Evolutionary conservation across 352 stramenopile species (phyloP).

Genomic region (Thalassiosira mediterranea): DNA sequence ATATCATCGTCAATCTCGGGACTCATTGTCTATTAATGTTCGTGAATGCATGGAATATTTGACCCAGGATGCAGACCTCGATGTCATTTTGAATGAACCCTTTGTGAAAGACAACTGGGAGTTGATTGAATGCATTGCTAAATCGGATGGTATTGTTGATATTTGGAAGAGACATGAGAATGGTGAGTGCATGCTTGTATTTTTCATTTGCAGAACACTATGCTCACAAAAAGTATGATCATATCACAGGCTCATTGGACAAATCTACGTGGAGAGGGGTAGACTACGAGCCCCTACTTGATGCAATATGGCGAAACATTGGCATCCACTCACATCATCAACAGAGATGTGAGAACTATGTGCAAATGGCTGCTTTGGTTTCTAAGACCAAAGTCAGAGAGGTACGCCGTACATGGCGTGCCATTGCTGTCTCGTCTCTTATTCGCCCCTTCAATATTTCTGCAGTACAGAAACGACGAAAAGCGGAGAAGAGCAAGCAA

Average conservation of each 20-base stretch:
- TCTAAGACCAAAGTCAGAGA: constrained; percentile 15
- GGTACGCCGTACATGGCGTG: constrained; percentile 10
- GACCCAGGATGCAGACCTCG: not conserved
- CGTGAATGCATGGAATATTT: constrained; percentile 12
- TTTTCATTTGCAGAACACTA: too few relatives aligned
- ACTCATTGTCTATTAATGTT: constrained; percentile 1
- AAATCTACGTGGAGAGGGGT: not conserved
- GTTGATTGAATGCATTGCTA: constrained; percentile 1
- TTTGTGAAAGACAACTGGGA: not conserved
- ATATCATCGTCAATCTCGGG: not conserved
- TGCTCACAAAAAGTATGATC: not conserved
- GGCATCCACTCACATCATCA: constrained; percentile 7
- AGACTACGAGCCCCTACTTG: not conserved
- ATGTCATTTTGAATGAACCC: constrained; percentile 2
- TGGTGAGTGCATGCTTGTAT: too few relatives aligned
- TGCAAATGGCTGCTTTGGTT: constrained; percentile 13
- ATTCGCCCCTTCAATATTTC: too few relatives aligned
- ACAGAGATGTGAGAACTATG: constrained; percentile 20
- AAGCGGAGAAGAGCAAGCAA: too few relatives aligned
- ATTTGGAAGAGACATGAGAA: not conserved
- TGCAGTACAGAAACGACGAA: too few relatives aligned
- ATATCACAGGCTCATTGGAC: not conserved
- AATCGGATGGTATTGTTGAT: constrained; percentile 1
- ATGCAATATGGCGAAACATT: constrained; percentile 12
- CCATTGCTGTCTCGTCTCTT: too few relatives aligned